A percentile compares a stretch with the other conserved stretches of the same genome.
Conservation (phyloP, 192 early-diverging fungal species). For the Backusella morwellensis region DNA sequence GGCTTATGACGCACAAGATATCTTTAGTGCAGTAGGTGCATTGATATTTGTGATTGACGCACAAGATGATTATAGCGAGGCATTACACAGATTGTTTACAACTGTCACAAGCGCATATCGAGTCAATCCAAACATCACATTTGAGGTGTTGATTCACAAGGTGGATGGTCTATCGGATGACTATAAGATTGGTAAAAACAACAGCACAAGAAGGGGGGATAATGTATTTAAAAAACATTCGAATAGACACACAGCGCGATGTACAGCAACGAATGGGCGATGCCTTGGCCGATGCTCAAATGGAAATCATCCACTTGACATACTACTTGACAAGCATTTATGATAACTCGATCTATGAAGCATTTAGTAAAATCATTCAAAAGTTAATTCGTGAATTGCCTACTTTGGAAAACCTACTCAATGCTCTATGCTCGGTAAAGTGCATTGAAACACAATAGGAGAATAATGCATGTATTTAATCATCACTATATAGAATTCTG, state of each 20-base stretch:
- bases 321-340: conserved; percentile 95
- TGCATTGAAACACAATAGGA: no score
- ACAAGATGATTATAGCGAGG: conserved; percentile 87
- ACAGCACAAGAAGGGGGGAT: not conserved
- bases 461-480: not conserved
- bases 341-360: conserved; percentile 92
- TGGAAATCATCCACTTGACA: conserved; percentile 73
- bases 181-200: conserved; percentile 78
- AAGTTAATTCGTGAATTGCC: conserved; percentile 82
- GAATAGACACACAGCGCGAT: conserved; percentile 85
- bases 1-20: conserved; percentile 60
- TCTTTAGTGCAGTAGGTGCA: conserved; percentile 68
- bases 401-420: conserved; percentile 86
- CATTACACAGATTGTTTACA: conserved; percentile 69
- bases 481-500: conserved; percentile 65
- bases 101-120: conserved; percentile 74
- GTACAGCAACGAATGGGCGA: conserved; percentile 91
- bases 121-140: conserved; percentile 80
- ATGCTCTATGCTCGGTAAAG: conserved; percentile 89
- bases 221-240: not conserved
- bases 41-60: conserved; percentile 95
- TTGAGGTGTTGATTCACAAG: conserved; percentile 97
- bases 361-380: conserved; percentile 92
- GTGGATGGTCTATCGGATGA: conserved; percentile 95
- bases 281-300: conserved; percentile 73